These are phyloP conservation scores for Pelargonium myrrhifolium DNA, from an alignment of 441 rosid species.

Conservation along the genomic window DNA sequence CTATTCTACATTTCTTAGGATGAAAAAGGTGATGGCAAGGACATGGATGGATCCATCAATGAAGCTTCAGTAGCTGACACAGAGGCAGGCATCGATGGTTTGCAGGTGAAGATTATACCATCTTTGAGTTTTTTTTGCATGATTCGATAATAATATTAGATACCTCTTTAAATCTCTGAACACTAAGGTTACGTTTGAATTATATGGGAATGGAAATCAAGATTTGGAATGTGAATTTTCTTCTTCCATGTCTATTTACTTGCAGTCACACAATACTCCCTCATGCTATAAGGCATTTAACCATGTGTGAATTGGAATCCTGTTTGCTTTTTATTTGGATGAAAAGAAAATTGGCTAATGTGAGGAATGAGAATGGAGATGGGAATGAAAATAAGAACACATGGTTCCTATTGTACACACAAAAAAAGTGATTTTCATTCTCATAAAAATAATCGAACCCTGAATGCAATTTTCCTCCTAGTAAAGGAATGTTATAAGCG, in stretches of 20 bases:
- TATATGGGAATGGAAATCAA: background rate
- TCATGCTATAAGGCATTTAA: background rate
- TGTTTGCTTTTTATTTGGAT: background rate
- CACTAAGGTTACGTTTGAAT: background rate
- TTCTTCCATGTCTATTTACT: background rate
- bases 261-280: too few relatives aligned
- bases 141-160: background rate
- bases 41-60: conserved; percentile 36
- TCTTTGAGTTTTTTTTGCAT: background rate
- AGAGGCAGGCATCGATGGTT: conserved; percentile 71
- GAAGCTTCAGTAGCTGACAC: conserved; percentile 62
- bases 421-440: background rate
- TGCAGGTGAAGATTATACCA: conserved; percentile 48
- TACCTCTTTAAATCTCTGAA: background rate
- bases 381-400: background rate
- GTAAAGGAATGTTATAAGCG: too few relatives aligned
- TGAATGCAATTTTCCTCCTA: too few relatives aligned
- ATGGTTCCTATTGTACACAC: background rate
- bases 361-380: background rate
- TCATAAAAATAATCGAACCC: too few relatives aligned
- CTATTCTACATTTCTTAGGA: conserved; percentile 32
- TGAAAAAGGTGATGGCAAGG: conserved; percentile 28
- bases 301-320: background rate
- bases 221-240: background rate
- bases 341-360: background rate